phyloP scores from a whole-genome alignment of 305 asterid genomes.

The Andrographis paniculata region DNA sequence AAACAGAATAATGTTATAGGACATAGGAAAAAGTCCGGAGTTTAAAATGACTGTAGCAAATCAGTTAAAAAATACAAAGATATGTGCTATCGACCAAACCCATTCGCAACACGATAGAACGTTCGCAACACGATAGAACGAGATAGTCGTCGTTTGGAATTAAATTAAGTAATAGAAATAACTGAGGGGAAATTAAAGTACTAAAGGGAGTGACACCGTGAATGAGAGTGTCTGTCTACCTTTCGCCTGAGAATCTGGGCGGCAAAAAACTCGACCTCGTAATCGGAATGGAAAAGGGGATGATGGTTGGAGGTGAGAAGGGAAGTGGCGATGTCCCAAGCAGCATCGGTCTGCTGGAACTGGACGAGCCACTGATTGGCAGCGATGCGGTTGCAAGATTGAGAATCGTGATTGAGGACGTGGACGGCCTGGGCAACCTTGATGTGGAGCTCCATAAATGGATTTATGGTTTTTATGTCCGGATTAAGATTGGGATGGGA shows the following conservation, averaged over 20 bases:
- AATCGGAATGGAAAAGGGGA: conserved; percentile 35
- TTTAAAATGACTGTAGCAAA: not conserved
- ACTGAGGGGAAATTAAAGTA: not conserved
- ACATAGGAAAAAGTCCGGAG: not conserved
- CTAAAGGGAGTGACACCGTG: not conserved
- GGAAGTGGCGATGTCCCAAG: conserved; percentile 84
- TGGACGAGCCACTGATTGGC: conserved; percentile 95
- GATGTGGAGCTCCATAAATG: conserved; percentile 44
- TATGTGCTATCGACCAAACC: not conserved
- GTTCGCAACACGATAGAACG: too few species aligned
- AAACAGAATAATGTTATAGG: too few species aligned
- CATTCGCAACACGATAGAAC: too few species aligned
- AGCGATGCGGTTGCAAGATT: conserved; percentile 82
- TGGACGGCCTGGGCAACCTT: conserved; percentile 84
- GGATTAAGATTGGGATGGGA: too few species aligned
- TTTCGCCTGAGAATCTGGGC: conserved; percentile 92
- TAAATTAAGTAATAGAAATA: not conserved
- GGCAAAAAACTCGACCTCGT: conserved; percentile 78
- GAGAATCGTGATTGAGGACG: conserved; percentile 79
- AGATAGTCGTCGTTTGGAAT: too few species aligned
- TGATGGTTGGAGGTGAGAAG: conserved; percentile 58
- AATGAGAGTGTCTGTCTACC: too few species aligned
- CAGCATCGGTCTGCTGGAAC: conserved; percentile 73
- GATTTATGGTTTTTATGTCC: conserved; percentile 5
- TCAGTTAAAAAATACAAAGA: too few species aligned